phyloP scores from a whole-genome alignment of 2,329 filamentous ascomycete genomes.

The Beauveria sp. region DNA sequence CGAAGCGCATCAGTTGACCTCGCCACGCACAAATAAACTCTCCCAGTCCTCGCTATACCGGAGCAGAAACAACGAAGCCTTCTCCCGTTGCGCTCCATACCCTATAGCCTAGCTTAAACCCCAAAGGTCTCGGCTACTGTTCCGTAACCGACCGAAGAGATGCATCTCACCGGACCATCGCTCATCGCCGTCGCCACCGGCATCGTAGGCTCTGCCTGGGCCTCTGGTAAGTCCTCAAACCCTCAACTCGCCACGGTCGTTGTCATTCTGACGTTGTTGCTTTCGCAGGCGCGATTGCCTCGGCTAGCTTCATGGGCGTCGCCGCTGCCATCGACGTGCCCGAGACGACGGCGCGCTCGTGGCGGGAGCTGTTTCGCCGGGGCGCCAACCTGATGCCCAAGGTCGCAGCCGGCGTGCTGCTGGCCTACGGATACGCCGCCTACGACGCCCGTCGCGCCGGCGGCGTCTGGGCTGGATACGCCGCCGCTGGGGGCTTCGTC shows the following conservation, averaged over 20 bases:
- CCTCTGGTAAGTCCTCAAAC: conserved; percentile 23
- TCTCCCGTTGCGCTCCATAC: not conserved
- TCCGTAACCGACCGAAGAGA: not conserved
- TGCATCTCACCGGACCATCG: conserved; percentile 19
- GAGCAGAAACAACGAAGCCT: not conserved
- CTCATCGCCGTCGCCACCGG: conserved; percentile 30
- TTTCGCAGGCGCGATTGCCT: conserved; percentile 26
- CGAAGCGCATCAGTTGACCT: not conserved
- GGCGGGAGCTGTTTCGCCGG: conserved; percentile 30
- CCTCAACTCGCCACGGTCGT: not conserved
- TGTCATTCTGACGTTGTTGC: too few species aligned
- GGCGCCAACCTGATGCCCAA: conserved; percentile 31
- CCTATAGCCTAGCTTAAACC: not conserved
- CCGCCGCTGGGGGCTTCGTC: conserved; percentile 24
- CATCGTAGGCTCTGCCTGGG: conserved; percentile 30
- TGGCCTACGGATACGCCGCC: conserved; percentile 28
- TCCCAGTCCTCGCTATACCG: not conserved
- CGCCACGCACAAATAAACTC: not conserved
- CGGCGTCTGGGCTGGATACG: conserved; percentile 26
- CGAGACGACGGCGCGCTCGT: conserved; percentile 24
- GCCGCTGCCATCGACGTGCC: conserved; percentile 24
- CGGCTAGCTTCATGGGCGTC: conserved; percentile 28
- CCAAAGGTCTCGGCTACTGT: not conserved
- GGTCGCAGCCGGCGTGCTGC: conserved; percentile 23
- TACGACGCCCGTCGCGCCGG: conserved; percentile 23